Conservation (phyloP, 2,329 filamentous ascomycete genomes). For the Cladophialophora bantiana region DNA sequence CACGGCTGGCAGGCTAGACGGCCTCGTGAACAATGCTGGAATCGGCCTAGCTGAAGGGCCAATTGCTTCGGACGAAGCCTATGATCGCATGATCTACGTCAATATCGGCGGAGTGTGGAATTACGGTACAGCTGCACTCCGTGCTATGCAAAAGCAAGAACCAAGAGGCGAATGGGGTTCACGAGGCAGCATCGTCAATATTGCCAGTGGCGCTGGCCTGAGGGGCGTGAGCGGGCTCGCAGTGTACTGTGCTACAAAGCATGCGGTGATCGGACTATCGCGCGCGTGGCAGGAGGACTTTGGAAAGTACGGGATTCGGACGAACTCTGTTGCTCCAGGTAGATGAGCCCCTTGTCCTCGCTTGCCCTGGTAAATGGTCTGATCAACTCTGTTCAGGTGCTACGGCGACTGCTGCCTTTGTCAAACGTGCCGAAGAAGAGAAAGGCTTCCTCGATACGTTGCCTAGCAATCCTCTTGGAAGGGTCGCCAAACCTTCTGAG, state of each 20-base stretch:
- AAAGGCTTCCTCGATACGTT: slow-evolving; percentile 29
- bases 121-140: slow-evolving; percentile 51
- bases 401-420: slow-evolving; percentile 28
- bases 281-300: slow-evolving; percentile 48
- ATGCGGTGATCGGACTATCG: slow-evolving; percentile 54
- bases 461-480: slow-evolving; percentile 24
- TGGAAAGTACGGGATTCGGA: slow-evolving; percentile 45
- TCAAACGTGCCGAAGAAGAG: slow-evolving; percentile 27
- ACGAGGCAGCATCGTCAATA: slow-evolving; percentile 34
- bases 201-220: slow-evolving; percentile 30
- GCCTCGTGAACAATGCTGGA: slow-evolving; percentile 44
- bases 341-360: slow-evolving; percentile 3
- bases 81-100: slow-evolving; percentile 52
- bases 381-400: slow-evolving; percentile 14
- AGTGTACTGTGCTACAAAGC: slow-evolving; percentile 54
- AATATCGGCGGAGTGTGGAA: slow-evolving; percentile 56
- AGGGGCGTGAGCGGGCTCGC: slow-evolving; percentile 41
- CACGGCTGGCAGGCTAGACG: slow-evolving; percentile 56
- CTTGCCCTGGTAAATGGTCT: not conserved
- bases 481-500: slow-evolving; percentile 39
- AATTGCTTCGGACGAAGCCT: slow-evolving; percentile 51
- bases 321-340: slow-evolving; percentile 45
- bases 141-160: slow-evolving; percentile 56
- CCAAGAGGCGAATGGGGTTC: slow-evolving; percentile 34
- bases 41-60: slow-evolving; percentile 52